Base-by-base conservation (phyloP, 495 filamentous ascomycete genomes). In the Stereocaulon alpinum region DNA sequence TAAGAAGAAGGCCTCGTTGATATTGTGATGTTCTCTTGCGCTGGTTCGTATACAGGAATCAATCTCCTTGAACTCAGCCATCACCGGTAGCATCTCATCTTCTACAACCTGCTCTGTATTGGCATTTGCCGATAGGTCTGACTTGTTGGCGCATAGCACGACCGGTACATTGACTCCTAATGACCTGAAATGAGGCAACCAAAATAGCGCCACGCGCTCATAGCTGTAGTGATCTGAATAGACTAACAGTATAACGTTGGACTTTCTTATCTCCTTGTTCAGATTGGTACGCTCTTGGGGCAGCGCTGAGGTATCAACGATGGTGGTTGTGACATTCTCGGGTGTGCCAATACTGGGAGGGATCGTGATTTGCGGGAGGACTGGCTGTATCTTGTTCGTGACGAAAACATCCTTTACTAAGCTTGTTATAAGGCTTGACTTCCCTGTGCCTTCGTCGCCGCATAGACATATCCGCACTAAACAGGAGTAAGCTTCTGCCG, bases 151-250 rank as follows among this genome's bases (percentile, higher is more conserved):
- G 72, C 94, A 97, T 59, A 98, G 77, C 44, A 97, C 88, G 4
- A 98, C 93, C 0, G 93, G 89, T n/a, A 98, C 91, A 70, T 98
- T 98, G 63, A 98, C 93, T 10, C 94, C 94, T 47, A 98, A 80
- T 10, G 90, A 95, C 48, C 93, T 86, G 72, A 98, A 97, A 72
- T 95, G 89, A 29, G 93, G 93, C 75, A 95, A 85, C 93, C 93
- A 98, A 70, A 96, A 98, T 18, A 98, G 74, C 17, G 93, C 93
- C 18, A 98, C 91, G 27, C 93, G 82, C 64, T 97, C 94, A 80
- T 97, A 97, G 77, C 91, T 96, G 71, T 97, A 98, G 68, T 96
- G 91, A 68, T 97, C 94, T 54, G 91, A 89, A 69, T 97, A 98
- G 37, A 97, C 91, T 15, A 98, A 81, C n/a, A 96, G 76, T 56